phyloP scores from a whole-genome alignment of 176 grass and related monocot genomes.

The Canna indica region DNA sequence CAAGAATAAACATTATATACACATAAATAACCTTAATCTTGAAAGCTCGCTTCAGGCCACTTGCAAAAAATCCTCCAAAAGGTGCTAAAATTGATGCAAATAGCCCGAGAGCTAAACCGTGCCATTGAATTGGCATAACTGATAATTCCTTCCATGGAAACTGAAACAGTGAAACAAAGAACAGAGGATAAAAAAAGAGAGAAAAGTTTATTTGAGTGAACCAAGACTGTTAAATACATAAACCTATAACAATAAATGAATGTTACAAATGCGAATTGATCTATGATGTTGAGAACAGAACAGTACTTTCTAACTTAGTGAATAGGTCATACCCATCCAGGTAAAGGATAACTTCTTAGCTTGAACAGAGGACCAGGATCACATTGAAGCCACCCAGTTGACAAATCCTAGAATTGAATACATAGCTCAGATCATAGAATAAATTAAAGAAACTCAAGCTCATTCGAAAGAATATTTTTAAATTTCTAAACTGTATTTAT shows the following conservation, averaged over 20 bases:
- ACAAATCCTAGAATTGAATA: conserved; percentile 50
- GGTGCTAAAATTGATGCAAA: conserved; percentile 99
- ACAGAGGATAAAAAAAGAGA: neutral
- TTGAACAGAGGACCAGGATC: conserved; percentile 76
- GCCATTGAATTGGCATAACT: conserved; percentile 95
- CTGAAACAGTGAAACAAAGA: conserved; percentile 38
- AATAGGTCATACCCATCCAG: conserved; percentile 44
- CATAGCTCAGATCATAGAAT: conserved; percentile 9
- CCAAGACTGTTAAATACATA: neutral
- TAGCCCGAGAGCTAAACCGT: conserved; percentile 89
- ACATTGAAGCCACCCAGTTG: conserved; percentile 75
- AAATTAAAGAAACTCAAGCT: neutral
- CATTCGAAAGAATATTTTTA: neutral
- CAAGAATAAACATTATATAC: neutral
- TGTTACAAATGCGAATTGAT: no score
- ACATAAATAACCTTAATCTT: conserved; percentile 68
- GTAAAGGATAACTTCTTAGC: conserved; percentile 48
- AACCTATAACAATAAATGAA: neutral
- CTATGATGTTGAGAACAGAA: neutral
- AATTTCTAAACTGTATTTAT: neutral
- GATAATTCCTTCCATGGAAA: conserved; percentile 78
- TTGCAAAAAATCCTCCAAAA: conserved; percentile 98
- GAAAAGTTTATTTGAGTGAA: no score
- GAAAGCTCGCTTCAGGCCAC: conserved; percentile 94
- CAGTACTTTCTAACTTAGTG: neutral